These are phyloP conservation scores for Pseudocohnilembus persalinus DNA, from an alignment of 169 alveolate genomes.

Conservation along the genomic window DNA sequence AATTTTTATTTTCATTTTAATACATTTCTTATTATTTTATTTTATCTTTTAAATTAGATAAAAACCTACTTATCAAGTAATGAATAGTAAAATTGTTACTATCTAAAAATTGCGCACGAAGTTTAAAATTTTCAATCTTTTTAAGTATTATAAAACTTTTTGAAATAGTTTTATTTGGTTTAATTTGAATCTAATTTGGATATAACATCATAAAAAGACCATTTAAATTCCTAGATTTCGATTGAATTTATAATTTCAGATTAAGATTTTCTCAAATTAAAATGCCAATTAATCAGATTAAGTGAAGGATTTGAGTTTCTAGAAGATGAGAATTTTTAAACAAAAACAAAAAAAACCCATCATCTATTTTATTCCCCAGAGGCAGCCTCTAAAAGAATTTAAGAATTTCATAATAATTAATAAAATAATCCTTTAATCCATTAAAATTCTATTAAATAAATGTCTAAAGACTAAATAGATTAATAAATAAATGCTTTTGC, in stretches of 20 bases:
- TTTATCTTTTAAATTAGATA: not conserved
- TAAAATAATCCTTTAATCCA: not conserved
- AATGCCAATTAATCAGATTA: not conserved
- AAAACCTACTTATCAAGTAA: not conserved
- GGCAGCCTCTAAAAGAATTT: not conserved
- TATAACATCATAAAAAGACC: not conserved
- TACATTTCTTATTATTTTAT: too few species aligned
- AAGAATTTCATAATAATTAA: not conserved
- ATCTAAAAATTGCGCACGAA: not conserved
- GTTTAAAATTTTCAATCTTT: not conserved
- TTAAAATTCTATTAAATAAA: too few species aligned
- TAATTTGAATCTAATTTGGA: not conserved
- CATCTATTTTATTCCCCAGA: not conserved
- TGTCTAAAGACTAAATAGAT: not conserved
- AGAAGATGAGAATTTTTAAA: not conserved
- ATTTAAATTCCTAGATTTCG: not conserved
- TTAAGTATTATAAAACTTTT: not conserved
- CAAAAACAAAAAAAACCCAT: not conserved
- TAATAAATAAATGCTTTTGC: not conserved
- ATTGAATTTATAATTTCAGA: not conserved
- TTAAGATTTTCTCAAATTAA: not conserved
- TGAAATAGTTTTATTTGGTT: not conserved
- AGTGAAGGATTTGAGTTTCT: not conserved
- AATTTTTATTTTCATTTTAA: too few species aligned
- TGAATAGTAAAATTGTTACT: not conserved